Conservation (phyloP, 2,329 filamentous ascomycete genomes). For the Stagonosporopsis chrysanthemi region DNA sequence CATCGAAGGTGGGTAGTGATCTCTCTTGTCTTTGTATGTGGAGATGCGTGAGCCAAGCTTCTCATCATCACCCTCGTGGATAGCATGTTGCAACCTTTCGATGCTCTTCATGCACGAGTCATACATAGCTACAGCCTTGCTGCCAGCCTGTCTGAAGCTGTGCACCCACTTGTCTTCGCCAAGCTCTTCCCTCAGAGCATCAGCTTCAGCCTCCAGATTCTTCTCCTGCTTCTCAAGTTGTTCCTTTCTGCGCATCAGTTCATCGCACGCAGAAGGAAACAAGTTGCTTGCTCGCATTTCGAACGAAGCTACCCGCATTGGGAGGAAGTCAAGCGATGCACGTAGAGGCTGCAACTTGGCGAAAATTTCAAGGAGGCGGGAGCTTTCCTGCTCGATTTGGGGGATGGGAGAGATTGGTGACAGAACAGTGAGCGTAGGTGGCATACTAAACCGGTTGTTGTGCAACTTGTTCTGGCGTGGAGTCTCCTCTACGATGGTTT, state of each 20-base stretch:
- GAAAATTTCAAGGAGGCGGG: conserved; percentile 86
- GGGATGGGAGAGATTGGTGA: conserved; percentile 67
- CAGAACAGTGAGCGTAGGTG: conserved; percentile 64
- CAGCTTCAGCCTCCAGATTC: conserved; percentile 87
- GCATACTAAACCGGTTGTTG: conserved; percentile 74
- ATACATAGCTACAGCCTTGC: conserved; percentile 95
- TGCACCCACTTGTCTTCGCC: conserved; percentile 96
- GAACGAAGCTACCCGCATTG: conserved; percentile 91
- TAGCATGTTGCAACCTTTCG: conserved; percentile 77
- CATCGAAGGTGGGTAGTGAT: conserved; percentile 92
- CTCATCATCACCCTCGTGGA: conserved; percentile 77
- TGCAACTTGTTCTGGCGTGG: conserved; percentile 64
- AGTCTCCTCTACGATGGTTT: conserved; percentile 91
- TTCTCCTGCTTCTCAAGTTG: conserved; percentile 85
- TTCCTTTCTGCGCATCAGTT: conserved; percentile 77
- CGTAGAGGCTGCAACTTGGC: conserved; percentile 93
- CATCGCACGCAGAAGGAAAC: conserved; percentile 90
- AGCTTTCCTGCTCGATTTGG: conserved; percentile 76
- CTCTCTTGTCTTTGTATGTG: conserved; percentile 93
- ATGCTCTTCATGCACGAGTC: conserved; percentile 92
- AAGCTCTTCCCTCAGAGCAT: conserved; percentile 83
- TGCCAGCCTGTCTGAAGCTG: conserved; percentile 90
- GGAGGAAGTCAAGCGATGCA: conserved; percentile 92
- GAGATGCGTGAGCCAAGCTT: conserved; percentile 73
- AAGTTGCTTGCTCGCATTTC: conserved; percentile 76